These are phyloP conservation scores for Naganishia vishniacii DNA, from an alignment of 768 basidiomycete species.

Conservation along the genomic window DNA sequence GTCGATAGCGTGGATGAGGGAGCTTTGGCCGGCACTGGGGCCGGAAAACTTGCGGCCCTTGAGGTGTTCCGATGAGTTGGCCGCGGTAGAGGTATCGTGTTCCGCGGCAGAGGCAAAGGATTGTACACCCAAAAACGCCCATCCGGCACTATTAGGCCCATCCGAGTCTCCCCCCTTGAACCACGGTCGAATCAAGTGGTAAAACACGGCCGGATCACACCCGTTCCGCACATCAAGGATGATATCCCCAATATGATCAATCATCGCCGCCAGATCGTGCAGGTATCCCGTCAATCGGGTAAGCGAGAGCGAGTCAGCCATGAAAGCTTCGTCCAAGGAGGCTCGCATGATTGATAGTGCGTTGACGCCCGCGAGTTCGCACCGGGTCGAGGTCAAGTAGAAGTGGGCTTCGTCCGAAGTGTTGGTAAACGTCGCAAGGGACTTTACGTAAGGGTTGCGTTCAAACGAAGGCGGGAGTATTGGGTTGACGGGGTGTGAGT, in stretches of 20 bases:
- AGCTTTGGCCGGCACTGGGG: constrained; percentile 90
- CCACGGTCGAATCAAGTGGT: constrained; percentile 87
- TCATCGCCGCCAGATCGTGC: constrained; percentile 58
- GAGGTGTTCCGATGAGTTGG: background rate
- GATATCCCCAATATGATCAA: constrained; percentile 60
- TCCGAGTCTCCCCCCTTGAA: constrained; percentile 72
- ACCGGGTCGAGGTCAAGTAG: constrained; percentile 75
- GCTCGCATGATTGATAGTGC: constrained; percentile 78
- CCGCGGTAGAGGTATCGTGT: background rate
- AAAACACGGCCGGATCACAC: constrained; percentile 73
- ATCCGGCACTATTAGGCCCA: constrained; percentile 44
- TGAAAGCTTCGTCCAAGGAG: constrained; percentile 82
- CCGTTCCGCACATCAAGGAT: constrained; percentile 63
- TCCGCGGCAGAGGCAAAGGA: background rate
- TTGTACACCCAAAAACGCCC: constrained; percentile 63
- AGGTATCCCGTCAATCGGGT: constrained; percentile 66
- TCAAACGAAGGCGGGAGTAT: constrained; percentile 28
- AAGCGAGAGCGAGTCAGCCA: constrained; percentile 64
- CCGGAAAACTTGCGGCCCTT: constrained; percentile 58
- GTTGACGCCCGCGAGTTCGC: constrained; percentile 77
- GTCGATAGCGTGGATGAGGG: constrained; percentile 60
- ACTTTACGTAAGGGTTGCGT: constrained; percentile 56
- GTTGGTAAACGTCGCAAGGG: constrained; percentile 60
- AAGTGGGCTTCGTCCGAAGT: constrained; percentile 78
- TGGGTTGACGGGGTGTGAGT: constrained; percentile 50